Percentiles rank a stretch among this genome's conserved stretches.
Conservation (phyloP, 108 stramenopile species). For the Fistulifera pelliculosa region DNA sequence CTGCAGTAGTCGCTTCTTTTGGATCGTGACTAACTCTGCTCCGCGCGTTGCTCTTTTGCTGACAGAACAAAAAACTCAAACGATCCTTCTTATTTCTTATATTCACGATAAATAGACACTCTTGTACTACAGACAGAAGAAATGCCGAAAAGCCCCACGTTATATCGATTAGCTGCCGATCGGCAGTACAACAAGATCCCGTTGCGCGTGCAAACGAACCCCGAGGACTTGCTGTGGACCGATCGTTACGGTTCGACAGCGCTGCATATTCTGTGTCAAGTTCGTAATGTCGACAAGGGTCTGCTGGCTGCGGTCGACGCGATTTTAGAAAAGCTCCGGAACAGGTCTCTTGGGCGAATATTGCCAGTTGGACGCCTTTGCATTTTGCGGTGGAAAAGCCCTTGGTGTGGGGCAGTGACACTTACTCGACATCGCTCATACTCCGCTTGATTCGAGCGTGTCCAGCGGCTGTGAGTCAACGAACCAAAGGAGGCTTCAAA, state of each 20-base stretch:
- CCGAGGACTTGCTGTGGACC: slow-evolving; percentile 20
- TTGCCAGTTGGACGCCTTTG: slow-evolving; percentile 23
- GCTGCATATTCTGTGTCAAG: slow-evolving; percentile 25
- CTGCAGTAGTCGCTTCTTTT: too few species aligned
- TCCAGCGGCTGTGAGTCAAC: slow-evolving; percentile 18
- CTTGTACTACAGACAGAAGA: too few species aligned
- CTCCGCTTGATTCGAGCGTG: slow-evolving; percentile 13
- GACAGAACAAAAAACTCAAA: too few species aligned
- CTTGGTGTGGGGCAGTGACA: slow-evolving; percentile 2
- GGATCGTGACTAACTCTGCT: too few species aligned
- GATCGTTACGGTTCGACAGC: slow-evolving; percentile 24
- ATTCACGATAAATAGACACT: too few species aligned
- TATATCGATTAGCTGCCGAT: slow-evolving; percentile 23
- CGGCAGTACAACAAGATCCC: slow-evolving; percentile 13
- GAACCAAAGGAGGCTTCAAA: slow-evolving; percentile 13
- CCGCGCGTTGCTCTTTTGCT: too few species aligned
- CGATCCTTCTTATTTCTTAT: too few species aligned
- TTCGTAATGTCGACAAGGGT: slow-evolving; percentile 11
- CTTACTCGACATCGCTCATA: slow-evolving; percentile 1
- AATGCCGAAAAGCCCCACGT: slow-evolving; percentile 14
- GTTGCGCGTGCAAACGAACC: slow-evolving; percentile 6
- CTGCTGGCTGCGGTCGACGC: slow-evolving; percentile 16
- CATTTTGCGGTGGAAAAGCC: slow-evolving; percentile 23
- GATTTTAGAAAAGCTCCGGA: slow-evolving; percentile 15
- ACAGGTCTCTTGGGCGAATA: slow-evolving; percentile 14